Evolutionary conservation across 2,329 filamentous ascomycete species (phyloP).

Genomic region (Lojkania enalia): DNA sequence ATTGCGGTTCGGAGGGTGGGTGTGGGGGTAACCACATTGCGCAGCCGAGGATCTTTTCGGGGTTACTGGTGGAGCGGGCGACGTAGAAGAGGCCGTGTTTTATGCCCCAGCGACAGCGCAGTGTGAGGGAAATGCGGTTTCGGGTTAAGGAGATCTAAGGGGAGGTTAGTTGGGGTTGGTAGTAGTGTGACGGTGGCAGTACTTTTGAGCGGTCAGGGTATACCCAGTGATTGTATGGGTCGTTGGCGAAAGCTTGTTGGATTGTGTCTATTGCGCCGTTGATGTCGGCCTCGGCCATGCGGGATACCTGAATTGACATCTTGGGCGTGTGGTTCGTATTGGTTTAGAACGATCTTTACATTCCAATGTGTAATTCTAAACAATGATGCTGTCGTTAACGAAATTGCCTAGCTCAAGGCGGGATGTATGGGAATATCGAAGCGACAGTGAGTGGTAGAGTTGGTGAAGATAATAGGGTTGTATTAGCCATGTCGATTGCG

Average conservation of each 20-base stretch:
- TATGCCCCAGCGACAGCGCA: conserved; percentile 72
- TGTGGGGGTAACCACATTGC: conserved; percentile 72
- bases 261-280: conserved; percentile 66
- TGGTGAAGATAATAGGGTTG: too few relatives aligned
- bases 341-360: too few relatives aligned
- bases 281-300: conserved; percentile 62
- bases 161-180: conserved; percentile 1
- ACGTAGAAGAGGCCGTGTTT: conserved; percentile 70
- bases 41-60: conserved; percentile 64
- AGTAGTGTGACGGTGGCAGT: conserved; percentile 15
- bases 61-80: conserved; percentile 60
- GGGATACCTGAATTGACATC: conserved; percentile 58
- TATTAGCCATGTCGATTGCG: conserved; percentile 1
- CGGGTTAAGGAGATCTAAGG: conserved; percentile 61
- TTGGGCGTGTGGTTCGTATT: conserved; percentile 14
- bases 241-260: conserved; percentile 66
- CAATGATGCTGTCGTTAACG: too few relatives aligned
- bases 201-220: conserved; percentile 62
- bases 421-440: too few relatives aligned
- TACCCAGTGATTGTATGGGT: conserved; percentile 69
- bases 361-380: too few relatives aligned
- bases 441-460: too few relatives aligned
- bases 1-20: conserved; percentile 51
- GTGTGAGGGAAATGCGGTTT: conserved; percentile 65
- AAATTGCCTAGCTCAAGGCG: too few relatives aligned